These are phyloP conservation scores for Gaertneriomyces sp. DNA, from an alignment of 192 early-diverging fungal species.

Conservation along the genomic window DNA sequence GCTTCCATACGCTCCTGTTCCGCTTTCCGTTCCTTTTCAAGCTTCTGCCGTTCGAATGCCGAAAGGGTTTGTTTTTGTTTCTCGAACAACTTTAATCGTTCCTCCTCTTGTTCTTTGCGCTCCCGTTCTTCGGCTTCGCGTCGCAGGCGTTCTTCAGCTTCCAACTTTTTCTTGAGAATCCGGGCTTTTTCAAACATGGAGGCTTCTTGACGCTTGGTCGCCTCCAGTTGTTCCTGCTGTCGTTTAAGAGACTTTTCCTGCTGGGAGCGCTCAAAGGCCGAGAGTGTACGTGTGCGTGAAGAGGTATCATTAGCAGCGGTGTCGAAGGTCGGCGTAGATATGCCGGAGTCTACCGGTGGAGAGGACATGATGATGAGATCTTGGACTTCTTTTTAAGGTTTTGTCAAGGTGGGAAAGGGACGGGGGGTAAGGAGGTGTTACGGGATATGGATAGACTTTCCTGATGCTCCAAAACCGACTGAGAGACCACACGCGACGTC, in stretches of 20 bases:
- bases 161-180: constrained; percentile 21
- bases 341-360: no score
- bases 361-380: no score
- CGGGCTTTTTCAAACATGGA: constrained; percentile 36
- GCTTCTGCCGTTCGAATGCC: constrained; percentile 22
- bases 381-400: no score
- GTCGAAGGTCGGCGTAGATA: neutral
- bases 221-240: neutral
- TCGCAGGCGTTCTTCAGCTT: constrained; percentile 16
- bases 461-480: no score
- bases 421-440: no score
- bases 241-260: constrained; percentile 16
- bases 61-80: constrained; percentile 21
- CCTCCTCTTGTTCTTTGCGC: constrained; percentile 16
- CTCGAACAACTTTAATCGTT: constrained; percentile 1
- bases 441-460: no score
- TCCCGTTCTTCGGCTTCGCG: constrained; percentile 12
- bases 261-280: constrained; percentile 24
- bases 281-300: constrained; percentile 14
- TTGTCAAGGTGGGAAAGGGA: no score
- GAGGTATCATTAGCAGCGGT: neutral
- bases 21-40: constrained; percentile 1
- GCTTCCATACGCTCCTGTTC: constrained; percentile 15
- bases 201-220: constrained; percentile 28
- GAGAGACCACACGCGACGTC: no score